phyloP scores from a whole-genome alignment of 2,329 filamentous ascomycete species.

The Harringtonia lauricola region DNA sequence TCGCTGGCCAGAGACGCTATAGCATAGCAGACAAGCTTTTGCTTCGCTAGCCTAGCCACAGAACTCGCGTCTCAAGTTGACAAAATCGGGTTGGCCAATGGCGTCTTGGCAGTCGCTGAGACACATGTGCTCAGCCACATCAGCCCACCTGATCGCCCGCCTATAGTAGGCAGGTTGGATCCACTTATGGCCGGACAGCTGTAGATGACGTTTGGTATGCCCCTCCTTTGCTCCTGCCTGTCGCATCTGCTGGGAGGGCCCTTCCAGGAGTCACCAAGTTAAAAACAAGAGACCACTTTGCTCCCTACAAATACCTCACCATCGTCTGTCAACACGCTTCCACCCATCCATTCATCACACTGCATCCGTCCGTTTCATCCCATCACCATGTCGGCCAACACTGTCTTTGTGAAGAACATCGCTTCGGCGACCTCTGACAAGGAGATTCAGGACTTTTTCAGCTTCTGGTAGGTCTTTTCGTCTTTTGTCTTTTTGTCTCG shows the following conservation, averaged over 20 bases:
- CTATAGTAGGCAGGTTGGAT: neutral
- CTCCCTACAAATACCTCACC: too few species aligned
- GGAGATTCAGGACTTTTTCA: constrained; percentile 95
- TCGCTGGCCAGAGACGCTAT: too few species aligned
- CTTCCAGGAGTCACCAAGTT: too few species aligned
- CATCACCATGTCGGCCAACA: constrained; percentile 12
- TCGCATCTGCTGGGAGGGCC: neutral
- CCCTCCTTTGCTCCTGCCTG: constrained; percentile 3
- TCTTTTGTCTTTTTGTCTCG: neutral
- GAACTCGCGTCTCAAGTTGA: too few species aligned
- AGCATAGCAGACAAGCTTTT: too few species aligned
- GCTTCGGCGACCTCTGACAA: constrained; percentile 70
- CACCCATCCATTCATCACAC: neutral
- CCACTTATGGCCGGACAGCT: neutral
- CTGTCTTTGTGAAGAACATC: constrained; percentile 73
- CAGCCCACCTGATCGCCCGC: neutral
- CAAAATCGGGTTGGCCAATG: neutral
- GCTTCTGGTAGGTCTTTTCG: constrained; percentile 60
- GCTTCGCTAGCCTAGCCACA: too few species aligned
- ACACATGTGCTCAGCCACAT: neutral
- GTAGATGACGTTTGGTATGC: constrained; percentile 7
- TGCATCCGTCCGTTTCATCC: neutral
- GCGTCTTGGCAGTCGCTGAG: neutral
- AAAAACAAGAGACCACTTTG: too few species aligned
- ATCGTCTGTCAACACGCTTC: too few species aligned